Evolutionary conservation across 2,329 filamentous ascomycete species (phyloP), one percentile per base, ranked within the genome.

Genomic region (Colletotrichum higginsianum): DNA sequence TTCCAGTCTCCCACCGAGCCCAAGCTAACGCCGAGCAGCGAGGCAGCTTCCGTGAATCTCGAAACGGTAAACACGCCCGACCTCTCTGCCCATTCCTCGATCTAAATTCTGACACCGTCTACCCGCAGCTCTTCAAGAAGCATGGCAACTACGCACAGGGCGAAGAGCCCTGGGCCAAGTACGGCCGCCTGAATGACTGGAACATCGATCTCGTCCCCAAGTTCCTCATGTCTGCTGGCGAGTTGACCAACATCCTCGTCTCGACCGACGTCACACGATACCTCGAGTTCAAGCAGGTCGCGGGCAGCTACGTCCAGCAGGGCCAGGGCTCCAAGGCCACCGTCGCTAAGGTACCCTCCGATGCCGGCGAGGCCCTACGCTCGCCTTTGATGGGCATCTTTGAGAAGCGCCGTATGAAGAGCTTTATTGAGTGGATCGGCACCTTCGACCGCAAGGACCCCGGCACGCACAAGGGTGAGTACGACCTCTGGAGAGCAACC

Each of bases 201-300:
- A 98, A 98, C 88, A 97, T 99, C 84, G 97, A 99, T 82, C 90
- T 99, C 73, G 95, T 99, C 60, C 96, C 96, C 77, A 99, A 99
- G 89, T 92, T 99, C 79, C 90, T 99, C 83, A 98, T 99, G 95
- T 95, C 96, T 72, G 98, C 97, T 75, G 96, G 96, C 83, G 96
- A 99, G 86, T 88, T 99, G 81, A 98, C 96, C 82, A 98, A 98
- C 86, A 98, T 99, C 80, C 91, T 99, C 80, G 95, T 98, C 75
- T 98, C 95, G 62, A 98, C 96, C 84, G 95, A 98, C 77, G 93
- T 95, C 76, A 95, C 93, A 78, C 88, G 92, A 84, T 95, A 95
- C 84, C 92, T 97, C 79, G 94, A 97, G 83, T 97, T 97, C 88
- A 95, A 93, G 86, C 94, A 96, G 84, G 95, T 99, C 74, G 94